Conservation (phyloP, 1,139 yeast species). For the Protomyces inouyei region DNA sequence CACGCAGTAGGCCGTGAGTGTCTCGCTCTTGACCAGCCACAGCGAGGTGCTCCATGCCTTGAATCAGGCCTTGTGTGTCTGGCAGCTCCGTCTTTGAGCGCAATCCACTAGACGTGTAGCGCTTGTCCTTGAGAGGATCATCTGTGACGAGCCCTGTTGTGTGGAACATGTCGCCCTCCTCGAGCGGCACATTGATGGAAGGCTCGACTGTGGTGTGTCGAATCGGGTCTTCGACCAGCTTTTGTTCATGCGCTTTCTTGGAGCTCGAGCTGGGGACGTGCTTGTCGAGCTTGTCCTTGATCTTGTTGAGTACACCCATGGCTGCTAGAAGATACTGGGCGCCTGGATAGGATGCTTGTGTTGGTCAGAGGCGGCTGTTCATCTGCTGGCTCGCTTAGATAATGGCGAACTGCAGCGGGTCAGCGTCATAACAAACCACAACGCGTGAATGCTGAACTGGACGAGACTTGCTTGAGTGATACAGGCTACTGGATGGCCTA, state of each 20-base stretch:
- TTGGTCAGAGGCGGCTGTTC: no score
- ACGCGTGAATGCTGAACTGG: no score
- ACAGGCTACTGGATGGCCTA: no score
- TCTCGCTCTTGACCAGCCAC: constrained; percentile 19
- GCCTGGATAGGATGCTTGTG: no score
- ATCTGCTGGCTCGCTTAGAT: no score
- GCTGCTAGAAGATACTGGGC: background rate
- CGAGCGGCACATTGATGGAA: constrained; percentile 24
- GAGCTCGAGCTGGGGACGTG: background rate
- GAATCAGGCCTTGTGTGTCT: constrained; percentile 20
- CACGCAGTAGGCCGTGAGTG: constrained; percentile 10
- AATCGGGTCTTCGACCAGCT: constrained; percentile 1
- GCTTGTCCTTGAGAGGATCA: constrained; percentile 25
- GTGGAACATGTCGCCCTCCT: constrained; percentile 18
- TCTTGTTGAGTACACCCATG: constrained; percentile 23
- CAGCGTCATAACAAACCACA: no score
- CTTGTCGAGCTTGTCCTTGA: constrained; percentile 21
- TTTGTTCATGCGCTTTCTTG: constrained; percentile 7
- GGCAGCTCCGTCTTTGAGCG: constrained; percentile 4
- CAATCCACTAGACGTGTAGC: constrained; percentile 17
- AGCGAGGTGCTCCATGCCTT: constrained; percentile 24
- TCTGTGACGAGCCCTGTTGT: constrained; percentile 27
- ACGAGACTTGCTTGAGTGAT: no score
- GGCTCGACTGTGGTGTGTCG: constrained; percentile 3
- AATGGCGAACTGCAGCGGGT: no score